Conservation (phyloP, 1,284 basidiomycete genomes). For the Tilletia setariae region DNA sequence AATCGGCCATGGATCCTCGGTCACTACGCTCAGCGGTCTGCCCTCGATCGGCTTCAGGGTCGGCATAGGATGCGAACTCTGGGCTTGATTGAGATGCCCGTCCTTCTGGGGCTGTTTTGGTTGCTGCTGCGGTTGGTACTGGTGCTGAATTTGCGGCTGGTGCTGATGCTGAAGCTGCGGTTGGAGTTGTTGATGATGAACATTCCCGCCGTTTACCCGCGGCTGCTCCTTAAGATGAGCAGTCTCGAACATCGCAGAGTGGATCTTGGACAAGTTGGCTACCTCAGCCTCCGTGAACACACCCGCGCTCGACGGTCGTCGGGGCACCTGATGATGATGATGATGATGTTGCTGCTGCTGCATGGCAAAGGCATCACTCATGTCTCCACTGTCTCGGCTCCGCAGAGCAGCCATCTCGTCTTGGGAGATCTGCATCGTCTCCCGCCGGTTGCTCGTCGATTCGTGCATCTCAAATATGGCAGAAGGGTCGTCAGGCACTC, state of each 20-base stretch:
- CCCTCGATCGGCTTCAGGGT: slow-evolving; percentile 8
- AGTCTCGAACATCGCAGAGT: slow-evolving; percentile 2
- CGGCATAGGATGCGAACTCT: background rate
- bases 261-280: background rate
- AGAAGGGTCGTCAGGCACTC: slow-evolving; percentile 6
- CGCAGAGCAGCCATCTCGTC: background rate
- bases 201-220: background rate
- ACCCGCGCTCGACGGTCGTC: background rate
- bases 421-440: background rate
- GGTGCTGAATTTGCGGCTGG: too few species aligned
- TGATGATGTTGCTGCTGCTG: background rate
- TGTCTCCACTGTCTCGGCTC: background rate
- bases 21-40: slow-evolving; percentile 6
- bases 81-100: background rate
- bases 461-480: slow-evolving; percentile 14
- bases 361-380: background rate
- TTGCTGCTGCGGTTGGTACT: too few species aligned
- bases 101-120: background rate
- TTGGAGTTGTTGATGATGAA: too few species aligned
- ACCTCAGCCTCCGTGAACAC: background rate
- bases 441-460: background rate
- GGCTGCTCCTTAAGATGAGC: background rate
- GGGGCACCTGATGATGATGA: too few species aligned
- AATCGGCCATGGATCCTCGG: slow-evolving; percentile 11
- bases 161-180: too few species aligned